Evolutionary conservation across 176 grass and related monocot genomes (phyloP).

Genomic region (Tuctoria greenei): DNA sequence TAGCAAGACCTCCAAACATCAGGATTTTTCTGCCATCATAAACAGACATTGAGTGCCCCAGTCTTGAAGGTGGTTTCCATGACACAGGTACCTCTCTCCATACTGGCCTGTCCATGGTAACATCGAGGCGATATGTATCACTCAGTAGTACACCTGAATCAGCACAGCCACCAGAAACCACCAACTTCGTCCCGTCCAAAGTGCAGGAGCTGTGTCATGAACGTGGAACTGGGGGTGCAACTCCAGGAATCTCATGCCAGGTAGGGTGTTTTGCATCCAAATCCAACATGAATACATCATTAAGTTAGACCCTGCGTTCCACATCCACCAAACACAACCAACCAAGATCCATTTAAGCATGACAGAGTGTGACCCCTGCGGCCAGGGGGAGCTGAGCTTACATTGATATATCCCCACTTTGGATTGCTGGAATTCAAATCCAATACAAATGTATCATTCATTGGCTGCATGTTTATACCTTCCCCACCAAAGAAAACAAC

Average conservation of each 20-base stretch:
- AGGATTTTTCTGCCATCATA: conserved; percentile 74
- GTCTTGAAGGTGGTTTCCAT: conserved; percentile 81
- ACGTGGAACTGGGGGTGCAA: conserved; percentile 80
- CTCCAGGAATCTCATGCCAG: conserved; percentile 83
- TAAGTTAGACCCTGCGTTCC: conserved; percentile 75
- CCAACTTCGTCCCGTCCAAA: conserved; percentile 81
- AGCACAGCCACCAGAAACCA: conserved; percentile 91
- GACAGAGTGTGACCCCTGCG: conserved; percentile 87
- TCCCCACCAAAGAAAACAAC: conserved; percentile 92
- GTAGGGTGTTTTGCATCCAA: conserved; percentile 83
- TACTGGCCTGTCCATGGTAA: conserved; percentile 81
- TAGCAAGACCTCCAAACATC: conserved; percentile 94
- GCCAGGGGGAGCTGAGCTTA: conserved; percentile 74
- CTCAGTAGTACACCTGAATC: conserved; percentile 90
- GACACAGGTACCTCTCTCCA: conserved; percentile 90
- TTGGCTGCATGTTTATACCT: conserved; percentile 96
- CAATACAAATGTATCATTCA: conserved; percentile 95
- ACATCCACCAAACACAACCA: conserved; percentile 90
- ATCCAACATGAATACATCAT: conserved; percentile 94
- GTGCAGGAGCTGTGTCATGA: conserved; percentile 94
- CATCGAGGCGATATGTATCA: conserved; percentile 87
- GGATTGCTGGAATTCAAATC: conserved; percentile 91
- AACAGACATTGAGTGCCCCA: conserved; percentile 76
- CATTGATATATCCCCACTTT: conserved; percentile 87
- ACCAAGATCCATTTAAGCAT: conserved; percentile 85